phyloP scores from a whole-genome alignment of 2,329 filamentous ascomycete genomes.

The Lasiodiplodia gonubiensis region DNA sequence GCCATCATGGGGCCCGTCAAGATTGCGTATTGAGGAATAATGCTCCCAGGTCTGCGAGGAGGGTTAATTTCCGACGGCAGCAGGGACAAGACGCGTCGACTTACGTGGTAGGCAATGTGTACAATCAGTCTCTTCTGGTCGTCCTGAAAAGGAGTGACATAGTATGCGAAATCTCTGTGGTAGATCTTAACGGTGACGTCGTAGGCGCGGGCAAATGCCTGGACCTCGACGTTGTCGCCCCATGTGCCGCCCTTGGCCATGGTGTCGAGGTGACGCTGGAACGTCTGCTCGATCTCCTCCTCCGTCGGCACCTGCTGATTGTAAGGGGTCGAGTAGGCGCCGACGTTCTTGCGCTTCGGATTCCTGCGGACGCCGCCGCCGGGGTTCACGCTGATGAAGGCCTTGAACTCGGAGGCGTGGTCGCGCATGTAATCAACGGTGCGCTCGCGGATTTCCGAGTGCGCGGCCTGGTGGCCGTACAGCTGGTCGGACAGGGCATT shows the following conservation, averaged over 20 bases:
- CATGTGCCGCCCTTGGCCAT: slow-evolving; percentile 67
- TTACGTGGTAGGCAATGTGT: slow-evolving; percentile 69
- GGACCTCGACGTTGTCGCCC: slow-evolving; percentile 71
- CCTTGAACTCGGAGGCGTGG: slow-evolving; percentile 67
- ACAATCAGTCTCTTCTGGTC: slow-evolving; percentile 44
- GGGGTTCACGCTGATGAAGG: slow-evolving; percentile 63
- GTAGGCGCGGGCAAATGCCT: slow-evolving; percentile 68
- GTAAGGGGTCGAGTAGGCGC: slow-evolving; percentile 49
- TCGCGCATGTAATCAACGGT: slow-evolving; percentile 68
- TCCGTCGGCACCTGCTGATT: slow-evolving; percentile 57
- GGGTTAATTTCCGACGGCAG: slow-evolving; percentile 32
- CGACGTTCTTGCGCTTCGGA: slow-evolving; percentile 63
- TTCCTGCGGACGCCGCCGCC: slow-evolving; percentile 40
- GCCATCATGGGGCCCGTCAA: slow-evolving; percentile 64
- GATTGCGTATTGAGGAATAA: slow-evolving; percentile 69
- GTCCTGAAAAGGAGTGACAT: slow-evolving; percentile 51
- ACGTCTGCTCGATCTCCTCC: slow-evolving; percentile 59
- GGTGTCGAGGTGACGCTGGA: slow-evolving; percentile 61
- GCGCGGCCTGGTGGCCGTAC: slow-evolving; percentile 64
- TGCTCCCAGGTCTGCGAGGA: slow-evolving; percentile 64
- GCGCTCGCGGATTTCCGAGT: slow-evolving; percentile 62
- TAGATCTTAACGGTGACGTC: slow-evolving; percentile 68
- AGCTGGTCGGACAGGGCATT: slow-evolving; percentile 71
- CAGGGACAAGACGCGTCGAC: slow-evolving; percentile 36
- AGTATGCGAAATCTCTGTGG: slow-evolving; percentile 58